These are phyloP conservation scores for Calonectria leucothoes DNA, from an alignment of 2,329 filamentous ascomycete genomes.

Conservation along the genomic window DNA sequence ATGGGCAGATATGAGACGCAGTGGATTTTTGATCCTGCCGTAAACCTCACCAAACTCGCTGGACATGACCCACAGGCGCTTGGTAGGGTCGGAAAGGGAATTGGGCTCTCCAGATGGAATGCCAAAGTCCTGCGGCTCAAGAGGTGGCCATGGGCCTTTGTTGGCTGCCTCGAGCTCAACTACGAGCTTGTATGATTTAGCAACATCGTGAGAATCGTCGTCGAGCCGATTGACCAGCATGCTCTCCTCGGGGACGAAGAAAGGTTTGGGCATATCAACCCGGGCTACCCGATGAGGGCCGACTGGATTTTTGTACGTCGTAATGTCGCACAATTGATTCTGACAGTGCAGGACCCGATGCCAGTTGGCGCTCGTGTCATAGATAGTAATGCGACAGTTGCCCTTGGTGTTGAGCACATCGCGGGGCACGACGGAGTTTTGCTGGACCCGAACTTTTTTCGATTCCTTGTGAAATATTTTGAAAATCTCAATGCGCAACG, in stretches of 20 bases:
- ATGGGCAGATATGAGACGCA: constrained; percentile 43
- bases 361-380: constrained; percentile 48
- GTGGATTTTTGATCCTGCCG: constrained; percentile 52
- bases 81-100: constrained; percentile 32
- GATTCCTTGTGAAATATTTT: constrained; percentile 64
- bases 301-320: constrained; percentile 60
- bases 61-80: constrained; percentile 52
- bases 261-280: constrained; percentile 61
- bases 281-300: constrained; percentile 59
- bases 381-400: constrained; percentile 52
- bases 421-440: constrained; percentile 43
- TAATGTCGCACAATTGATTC: constrained; percentile 65
- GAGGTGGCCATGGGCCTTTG: constrained; percentile 64
- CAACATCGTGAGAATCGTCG: constrained; percentile 59
- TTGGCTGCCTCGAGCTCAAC: constrained; percentile 65
- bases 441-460: constrained; percentile 48
- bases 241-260: constrained; percentile 63
- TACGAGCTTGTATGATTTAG: constrained; percentile 61
- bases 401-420: constrained; percentile 48
- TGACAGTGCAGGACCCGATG: constrained; percentile 62
- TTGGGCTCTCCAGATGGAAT: constrained; percentile 33
- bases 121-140: constrained; percentile 51
- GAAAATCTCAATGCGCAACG: constrained; percentile 64
- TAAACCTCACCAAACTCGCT: constrained; percentile 56
- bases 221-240: constrained; percentile 62